Conservation (phyloP, 1,139 yeast species). For the Kodamaea fungicola region DNA sequence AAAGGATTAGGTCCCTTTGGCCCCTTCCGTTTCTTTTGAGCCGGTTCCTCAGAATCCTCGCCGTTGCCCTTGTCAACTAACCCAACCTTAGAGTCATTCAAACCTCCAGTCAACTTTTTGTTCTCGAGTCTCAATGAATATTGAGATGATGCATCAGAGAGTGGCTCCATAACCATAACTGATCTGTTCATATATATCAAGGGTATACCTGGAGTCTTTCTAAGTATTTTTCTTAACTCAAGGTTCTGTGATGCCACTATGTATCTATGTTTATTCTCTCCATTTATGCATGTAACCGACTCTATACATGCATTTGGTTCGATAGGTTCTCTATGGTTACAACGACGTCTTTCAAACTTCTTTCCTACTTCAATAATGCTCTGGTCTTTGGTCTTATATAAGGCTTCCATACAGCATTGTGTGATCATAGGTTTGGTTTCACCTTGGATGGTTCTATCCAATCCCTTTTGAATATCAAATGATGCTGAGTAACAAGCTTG, state of each 20-base stretch:
- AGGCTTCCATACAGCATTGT: slow-evolving; percentile 88
- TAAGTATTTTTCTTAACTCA: slow-evolving; percentile 60
- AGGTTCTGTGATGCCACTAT: slow-evolving; percentile 81
- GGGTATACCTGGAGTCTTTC: slow-evolving; percentile 87
- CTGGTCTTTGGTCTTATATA: slow-evolving; percentile 70
- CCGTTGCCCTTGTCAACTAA: slow-evolving; percentile 12
- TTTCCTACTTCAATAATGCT: slow-evolving; percentile 78
- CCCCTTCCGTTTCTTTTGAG: slow-evolving; percentile 54
- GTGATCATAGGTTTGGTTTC: slow-evolving; percentile 93
- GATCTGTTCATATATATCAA: slow-evolving; percentile 81
- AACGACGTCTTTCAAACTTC: slow-evolving; percentile 73
- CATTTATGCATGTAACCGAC: slow-evolving; percentile 65
- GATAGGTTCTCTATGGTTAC: slow-evolving; percentile 60
- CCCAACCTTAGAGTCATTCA: slow-evolving; percentile 50
- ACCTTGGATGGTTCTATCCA: slow-evolving; percentile 77
- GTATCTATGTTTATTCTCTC: slow-evolving; percentile 84
- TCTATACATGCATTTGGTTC: slow-evolving; percentile 75
- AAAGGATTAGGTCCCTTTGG: slow-evolving; percentile 81
- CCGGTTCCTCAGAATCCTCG: slow-evolving; percentile 17
- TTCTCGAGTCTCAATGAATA: slow-evolving; percentile 56
- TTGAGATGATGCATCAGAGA: slow-evolving; percentile 65
- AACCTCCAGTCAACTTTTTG: slow-evolving; percentile 68
- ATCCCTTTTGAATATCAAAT: slow-evolving; percentile 73
- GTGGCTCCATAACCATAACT: slow-evolving; percentile 95
- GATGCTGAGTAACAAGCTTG: slow-evolving; percentile 61